Evolutionary conservation across 768 basidiomycete genomes (phyloP).

Genomic region (Leccinum disarticulatum): DNA sequence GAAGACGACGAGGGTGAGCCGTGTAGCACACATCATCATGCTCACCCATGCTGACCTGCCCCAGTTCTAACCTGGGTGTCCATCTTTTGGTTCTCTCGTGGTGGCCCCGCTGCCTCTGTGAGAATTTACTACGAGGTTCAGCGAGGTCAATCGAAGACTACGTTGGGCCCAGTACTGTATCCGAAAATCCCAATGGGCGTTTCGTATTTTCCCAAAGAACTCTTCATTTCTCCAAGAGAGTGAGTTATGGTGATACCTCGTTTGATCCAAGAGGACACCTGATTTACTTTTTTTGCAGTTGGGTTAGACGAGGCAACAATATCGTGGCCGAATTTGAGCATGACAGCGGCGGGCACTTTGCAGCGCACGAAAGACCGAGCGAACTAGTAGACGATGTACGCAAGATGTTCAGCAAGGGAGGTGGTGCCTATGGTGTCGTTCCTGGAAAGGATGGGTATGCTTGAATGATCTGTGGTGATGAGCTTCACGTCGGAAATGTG

Average conservation of each 20-base stretch:
- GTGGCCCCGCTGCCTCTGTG: constrained; percentile 55
- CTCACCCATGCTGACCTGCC: background rate
- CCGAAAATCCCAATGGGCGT: constrained; percentile 45
- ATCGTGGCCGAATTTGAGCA: constrained; percentile 53
- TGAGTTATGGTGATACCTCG: constrained; percentile 21
- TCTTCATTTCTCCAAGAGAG: constrained; percentile 37
- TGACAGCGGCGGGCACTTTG: constrained; percentile 57
- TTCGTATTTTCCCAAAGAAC: constrained; percentile 54
- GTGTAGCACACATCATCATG: background rate
- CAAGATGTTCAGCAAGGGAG: constrained; percentile 56
- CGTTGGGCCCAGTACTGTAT: fast-evolving
- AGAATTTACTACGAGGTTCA: constrained; percentile 57
- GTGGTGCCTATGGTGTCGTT: constrained; percentile 49
- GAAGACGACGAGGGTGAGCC: constrained; percentile 52
- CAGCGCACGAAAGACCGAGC: constrained; percentile 50
- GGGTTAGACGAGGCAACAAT: constrained; percentile 1
- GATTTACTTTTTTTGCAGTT: background rate
- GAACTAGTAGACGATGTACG: constrained; percentile 49
- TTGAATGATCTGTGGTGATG: background rate
- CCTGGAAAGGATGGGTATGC: constrained; percentile 43
- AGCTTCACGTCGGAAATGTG: background rate
- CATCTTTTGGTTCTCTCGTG: constrained; percentile 57
- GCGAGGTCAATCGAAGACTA: background rate
- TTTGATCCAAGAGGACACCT: background rate
- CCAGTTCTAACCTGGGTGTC: constrained; percentile 61